phyloP scores from a whole-genome alignment of 2,329 filamentous ascomycete genomes.

The Cladosporium oxysporum region DNA sequence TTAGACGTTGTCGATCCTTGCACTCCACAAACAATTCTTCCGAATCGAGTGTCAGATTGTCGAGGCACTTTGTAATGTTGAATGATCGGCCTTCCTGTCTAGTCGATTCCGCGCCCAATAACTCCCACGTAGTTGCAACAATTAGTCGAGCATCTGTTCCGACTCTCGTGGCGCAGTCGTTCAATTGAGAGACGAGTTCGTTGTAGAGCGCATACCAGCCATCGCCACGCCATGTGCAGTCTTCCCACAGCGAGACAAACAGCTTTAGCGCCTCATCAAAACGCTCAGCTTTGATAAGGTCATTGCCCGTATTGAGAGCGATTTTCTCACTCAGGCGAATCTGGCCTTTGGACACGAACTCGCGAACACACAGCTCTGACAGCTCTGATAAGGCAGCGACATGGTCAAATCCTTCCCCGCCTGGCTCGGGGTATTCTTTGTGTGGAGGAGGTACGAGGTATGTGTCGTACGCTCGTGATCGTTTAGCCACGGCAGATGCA shows the following conservation, averaged over 20 bases:
- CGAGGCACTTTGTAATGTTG: constrained; percentile 26
- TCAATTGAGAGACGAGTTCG: constrained; percentile 55
- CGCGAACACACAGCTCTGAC: constrained; percentile 45
- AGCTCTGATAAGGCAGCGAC: constrained; percentile 53
- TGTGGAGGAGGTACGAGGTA: constrained; percentile 63
- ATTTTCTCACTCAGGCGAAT: constrained; percentile 56
- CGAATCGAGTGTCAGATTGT: not conserved
- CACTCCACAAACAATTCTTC: constrained; percentile 23
- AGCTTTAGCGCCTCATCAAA: constrained; percentile 55
- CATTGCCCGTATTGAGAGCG: constrained; percentile 56
- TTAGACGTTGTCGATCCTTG: constrained; percentile 27
- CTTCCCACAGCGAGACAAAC: constrained; percentile 57
- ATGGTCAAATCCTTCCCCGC: constrained; percentile 52
- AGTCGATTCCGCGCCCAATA: constrained; percentile 37
- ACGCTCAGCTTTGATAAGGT: constrained; percentile 52
- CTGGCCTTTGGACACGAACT: constrained; percentile 57
- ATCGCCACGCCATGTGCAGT: constrained; percentile 59
- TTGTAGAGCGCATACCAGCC: constrained; percentile 61
- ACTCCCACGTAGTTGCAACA: constrained; percentile 59
- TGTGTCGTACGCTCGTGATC: constrained; percentile 58
- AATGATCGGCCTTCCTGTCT: constrained; percentile 14
- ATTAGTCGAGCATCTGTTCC: constrained; percentile 49
- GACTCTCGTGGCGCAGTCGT: constrained; percentile 51
- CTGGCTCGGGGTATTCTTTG: constrained; percentile 52
- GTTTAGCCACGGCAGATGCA: constrained; percentile 55